These are phyloP conservation scores for Kalanchoe fedtschenkoi DNA, from an alignment of 164 flowering plant species.

Conservation along the genomic window DNA sequence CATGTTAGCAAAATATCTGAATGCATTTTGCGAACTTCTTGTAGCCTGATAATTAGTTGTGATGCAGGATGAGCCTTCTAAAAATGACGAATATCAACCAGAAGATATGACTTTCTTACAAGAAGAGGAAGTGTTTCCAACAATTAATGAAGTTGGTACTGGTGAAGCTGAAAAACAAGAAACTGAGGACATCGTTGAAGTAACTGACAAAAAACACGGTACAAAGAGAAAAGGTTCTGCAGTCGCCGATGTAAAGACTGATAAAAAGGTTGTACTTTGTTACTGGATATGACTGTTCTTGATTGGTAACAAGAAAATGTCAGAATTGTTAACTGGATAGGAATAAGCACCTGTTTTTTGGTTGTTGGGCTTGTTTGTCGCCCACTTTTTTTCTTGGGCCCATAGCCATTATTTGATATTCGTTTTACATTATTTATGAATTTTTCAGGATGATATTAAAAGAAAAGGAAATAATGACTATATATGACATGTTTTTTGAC, in stretches of 20 bases:
- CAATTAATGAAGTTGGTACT: slow-evolving; percentile 12
- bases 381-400: background rate
- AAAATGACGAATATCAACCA: slow-evolving; percentile 24
- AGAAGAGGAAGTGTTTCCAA: slow-evolving; percentile 78
- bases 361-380: background rate
- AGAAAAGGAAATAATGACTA: background rate
- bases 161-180: slow-evolving; percentile 22
- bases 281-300: background rate
- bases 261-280: slow-evolving; percentile 48
- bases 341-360: background rate
- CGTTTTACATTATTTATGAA: background rate
- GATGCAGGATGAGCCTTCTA: slow-evolving; percentile 32
- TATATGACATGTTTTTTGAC: background rate
- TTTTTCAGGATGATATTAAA: background rate
- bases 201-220: slow-evolving; percentile 24
- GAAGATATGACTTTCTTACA: slow-evolving; percentile 68
- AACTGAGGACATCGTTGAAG: slow-evolving; percentile 15
- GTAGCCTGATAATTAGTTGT: background rate
- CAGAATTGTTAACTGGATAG: background rate
- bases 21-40: background rate
- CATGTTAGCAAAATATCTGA: background rate
- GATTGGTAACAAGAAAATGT: background rate
- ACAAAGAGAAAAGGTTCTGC: slow-evolving; percentile 53
- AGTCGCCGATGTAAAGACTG: slow-evolving; percentile 29
- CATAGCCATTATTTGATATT: background rate